Evolutionary conservation across 169 alveolate species (phyloP).

Genomic region (Plasmodium malariae): DNA sequence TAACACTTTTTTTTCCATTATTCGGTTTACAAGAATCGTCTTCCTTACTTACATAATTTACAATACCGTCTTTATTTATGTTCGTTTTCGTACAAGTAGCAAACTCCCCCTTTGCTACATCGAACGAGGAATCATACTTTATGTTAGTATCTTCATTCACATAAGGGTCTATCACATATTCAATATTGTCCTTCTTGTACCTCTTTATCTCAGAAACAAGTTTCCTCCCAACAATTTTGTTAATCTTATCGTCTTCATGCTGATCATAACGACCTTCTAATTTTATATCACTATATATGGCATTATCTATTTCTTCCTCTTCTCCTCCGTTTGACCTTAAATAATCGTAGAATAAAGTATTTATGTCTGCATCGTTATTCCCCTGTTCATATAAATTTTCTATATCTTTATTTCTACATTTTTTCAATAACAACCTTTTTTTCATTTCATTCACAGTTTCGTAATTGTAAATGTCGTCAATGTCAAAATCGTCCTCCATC

Average conservation of each 20-base stretch:
- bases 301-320: not conserved
- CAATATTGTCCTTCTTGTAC: not conserved
- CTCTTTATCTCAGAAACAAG: not conserved
- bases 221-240: conserved; percentile 16
- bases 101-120: too few species aligned
- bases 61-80: too few species aligned
- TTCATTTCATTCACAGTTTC: conserved; percentile 63
- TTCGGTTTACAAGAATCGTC: too few species aligned
- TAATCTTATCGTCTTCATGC: conserved; percentile 36
- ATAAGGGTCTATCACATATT: too few species aligned
- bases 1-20: too few species aligned
- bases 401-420: conserved; percentile 33
- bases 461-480: conserved; percentile 62
- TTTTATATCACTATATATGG: not conserved
- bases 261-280: not conserved
- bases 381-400: conserved; percentile 14
- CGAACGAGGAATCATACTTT: too few species aligned
- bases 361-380: not conserved
- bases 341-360: not conserved
- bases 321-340: not conserved
- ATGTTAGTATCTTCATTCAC: too few species aligned
- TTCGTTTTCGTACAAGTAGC: too few species aligned
- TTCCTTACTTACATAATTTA: too few species aligned
- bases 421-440: conserved; percentile 48
- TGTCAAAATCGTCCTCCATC: conserved; percentile 43